These are phyloP conservation scores for Candida xiaguanensis DNA, from an alignment of 805 yeast genomes.

Conservation along the genomic window DNA sequence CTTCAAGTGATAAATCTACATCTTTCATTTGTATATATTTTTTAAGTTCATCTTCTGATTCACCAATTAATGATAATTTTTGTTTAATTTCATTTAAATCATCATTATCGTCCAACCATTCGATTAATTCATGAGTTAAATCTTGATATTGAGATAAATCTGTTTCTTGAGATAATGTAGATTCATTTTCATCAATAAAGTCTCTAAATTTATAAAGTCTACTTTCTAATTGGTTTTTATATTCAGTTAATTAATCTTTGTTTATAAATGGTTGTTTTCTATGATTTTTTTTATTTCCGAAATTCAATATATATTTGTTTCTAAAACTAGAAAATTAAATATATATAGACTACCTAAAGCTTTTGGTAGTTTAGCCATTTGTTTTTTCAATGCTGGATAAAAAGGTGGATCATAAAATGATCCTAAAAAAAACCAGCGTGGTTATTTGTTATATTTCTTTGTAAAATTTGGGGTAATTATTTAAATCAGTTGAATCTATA, in stretches of 20 bases:
- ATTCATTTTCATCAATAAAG: conserved; percentile 52
- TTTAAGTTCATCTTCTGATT: conserved; percentile 21
- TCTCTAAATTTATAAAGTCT: conserved; percentile 67
- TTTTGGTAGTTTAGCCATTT: neutral
- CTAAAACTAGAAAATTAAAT: neutral
- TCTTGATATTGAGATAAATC: conserved; percentile 23
- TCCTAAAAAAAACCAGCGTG: neutral
- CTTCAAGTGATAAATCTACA: conserved; percentile 45
- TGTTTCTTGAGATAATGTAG: conserved; percentile 30
- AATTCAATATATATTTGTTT: neutral
- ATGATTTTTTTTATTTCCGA: neutral
- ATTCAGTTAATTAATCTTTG: conserved; percentile 52
- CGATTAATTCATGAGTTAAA: conserved; percentile 49
- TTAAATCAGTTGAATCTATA: neutral
- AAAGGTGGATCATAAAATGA: neutral
- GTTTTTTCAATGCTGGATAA: neutral
- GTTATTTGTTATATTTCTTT: neutral
- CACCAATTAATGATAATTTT: conserved; percentile 20
- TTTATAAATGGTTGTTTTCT: too few species aligned
- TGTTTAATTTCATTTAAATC: conserved; percentile 22
- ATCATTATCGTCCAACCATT: conserved; percentile 73
- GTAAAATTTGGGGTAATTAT: neutral
- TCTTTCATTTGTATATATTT: conserved; percentile 38
- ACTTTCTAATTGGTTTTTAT: conserved; percentile 68
- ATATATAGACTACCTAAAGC: neutral